Evolutionary conservation across 164 flowering plant species (phyloP).

Genomic region (Chimonanthus salicifolius): DNA sequence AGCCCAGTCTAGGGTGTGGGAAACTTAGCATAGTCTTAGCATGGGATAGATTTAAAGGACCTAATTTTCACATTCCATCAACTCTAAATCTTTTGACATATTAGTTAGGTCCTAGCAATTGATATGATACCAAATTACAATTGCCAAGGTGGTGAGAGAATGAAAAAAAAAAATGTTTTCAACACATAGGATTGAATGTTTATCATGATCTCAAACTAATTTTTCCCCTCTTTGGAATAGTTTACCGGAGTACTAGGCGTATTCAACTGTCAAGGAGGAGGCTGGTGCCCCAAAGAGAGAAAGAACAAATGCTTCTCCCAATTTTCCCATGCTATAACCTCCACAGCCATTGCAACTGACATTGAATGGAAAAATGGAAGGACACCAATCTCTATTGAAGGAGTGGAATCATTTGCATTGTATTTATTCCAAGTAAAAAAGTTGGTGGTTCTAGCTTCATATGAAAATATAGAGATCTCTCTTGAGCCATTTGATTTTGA

Average conservation of each 20-base stretch:
- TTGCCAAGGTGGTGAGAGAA: too few relatives aligned
- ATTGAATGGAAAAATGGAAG: constrained; percentile 14
- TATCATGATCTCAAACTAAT: too few relatives aligned
- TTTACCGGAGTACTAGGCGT: constrained; percentile 87
- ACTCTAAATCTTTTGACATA: too few relatives aligned
- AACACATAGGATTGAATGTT: too few relatives aligned
- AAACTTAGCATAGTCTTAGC: too few relatives aligned
- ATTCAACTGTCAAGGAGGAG: constrained; percentile 80
- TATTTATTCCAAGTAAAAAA: constrained; percentile 1
- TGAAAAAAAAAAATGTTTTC: too few relatives aligned
- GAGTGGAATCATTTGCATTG: not conserved
- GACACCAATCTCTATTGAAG: not conserved
- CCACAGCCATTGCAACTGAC: not conserved
- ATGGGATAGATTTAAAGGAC: too few relatives aligned
- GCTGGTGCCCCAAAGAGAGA: constrained; percentile 9
- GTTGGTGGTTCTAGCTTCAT: not conserved
- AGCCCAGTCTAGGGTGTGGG: too few relatives aligned
- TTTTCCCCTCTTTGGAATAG: constrained; percentile 21
- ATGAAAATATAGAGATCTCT: not conserved
- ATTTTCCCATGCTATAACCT: constrained; percentile 7
- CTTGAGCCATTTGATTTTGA: constrained; percentile 11
- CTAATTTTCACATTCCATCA: too few relatives aligned
- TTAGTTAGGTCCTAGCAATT: too few relatives aligned
- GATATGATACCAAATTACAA: too few relatives aligned
- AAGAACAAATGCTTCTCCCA: constrained; percentile 9